phyloP scores from a whole-genome alignment of 1,284 basidiomycete genomes.

The Austroboletus rostrupii region DNA sequence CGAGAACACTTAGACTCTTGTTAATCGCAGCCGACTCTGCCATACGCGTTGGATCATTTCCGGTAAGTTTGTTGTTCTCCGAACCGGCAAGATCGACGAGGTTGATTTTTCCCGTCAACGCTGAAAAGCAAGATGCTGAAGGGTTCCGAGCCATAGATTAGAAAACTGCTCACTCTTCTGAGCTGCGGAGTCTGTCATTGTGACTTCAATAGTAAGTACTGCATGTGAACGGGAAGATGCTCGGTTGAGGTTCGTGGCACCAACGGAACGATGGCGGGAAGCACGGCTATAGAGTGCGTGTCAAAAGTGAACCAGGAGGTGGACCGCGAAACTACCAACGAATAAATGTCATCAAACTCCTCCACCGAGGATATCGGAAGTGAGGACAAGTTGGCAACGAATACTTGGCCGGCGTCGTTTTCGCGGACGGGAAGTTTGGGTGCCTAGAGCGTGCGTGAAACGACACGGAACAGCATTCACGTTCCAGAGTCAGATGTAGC shows the following conservation, averaged over 20 bases:
- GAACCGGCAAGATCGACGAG: slow-evolving; percentile 84
- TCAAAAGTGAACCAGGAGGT: neutral
- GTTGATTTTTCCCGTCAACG: slow-evolving; percentile 71
- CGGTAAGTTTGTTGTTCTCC: slow-evolving; percentile 86
- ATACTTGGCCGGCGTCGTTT: slow-evolving; percentile 69
- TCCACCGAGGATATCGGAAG: slow-evolving; percentile 46
- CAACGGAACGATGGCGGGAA: slow-evolving; percentile 72
- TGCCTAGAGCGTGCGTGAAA: slow-evolving; percentile 40
- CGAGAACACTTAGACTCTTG: slow-evolving; percentile 76
- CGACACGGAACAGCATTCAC: neutral
- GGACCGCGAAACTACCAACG: slow-evolving; percentile 39
- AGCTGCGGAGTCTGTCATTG: slow-evolving; percentile 43
- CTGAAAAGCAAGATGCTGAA: slow-evolving; percentile 27
- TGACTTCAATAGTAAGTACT: slow-evolving; percentile 67
- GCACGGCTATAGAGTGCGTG: slow-evolving; percentile 44
- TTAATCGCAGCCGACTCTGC: slow-evolving; percentile 82
- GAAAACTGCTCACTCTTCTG: slow-evolving; percentile 43
- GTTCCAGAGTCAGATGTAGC: neutral
- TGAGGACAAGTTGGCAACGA: slow-evolving; percentile 68
- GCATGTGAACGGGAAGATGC: slow-evolving; percentile 82
- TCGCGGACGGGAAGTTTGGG: slow-evolving; percentile 78
- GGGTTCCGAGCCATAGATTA: neutral
- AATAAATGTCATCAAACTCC: slow-evolving; percentile 65
- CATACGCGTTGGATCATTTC: slow-evolving; percentile 78
- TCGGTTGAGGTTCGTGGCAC: slow-evolving; percentile 76